Percentiles rank a stretch among this genome's conserved stretches.
phyloP scores from a whole-genome alignment of 257 asterid species.

The Nicotiana attenuata region DNA sequence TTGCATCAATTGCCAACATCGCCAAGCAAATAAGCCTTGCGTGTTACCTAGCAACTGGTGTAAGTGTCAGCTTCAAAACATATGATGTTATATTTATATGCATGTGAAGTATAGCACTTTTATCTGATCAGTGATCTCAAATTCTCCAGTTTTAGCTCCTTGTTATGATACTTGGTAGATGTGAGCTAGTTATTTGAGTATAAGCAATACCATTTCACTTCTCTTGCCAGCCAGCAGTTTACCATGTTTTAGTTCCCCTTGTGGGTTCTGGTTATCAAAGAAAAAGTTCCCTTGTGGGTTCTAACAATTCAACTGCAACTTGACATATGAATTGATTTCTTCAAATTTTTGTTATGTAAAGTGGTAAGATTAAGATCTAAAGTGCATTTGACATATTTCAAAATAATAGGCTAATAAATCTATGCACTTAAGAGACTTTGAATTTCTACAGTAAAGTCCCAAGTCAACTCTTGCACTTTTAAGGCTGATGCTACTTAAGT shows the following conservation, averaged over 20 bases:
- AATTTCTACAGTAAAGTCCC: neutral
- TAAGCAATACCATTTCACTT: neutral
- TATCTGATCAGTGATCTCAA: neutral
- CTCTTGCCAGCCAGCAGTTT: neutral
- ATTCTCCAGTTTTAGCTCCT: neutral
- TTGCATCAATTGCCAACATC: conserved; percentile 90
- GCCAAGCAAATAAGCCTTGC: conserved; percentile 95
- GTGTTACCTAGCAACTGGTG: conserved; percentile 85
- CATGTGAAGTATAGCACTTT: neutral
- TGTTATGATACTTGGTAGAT: neutral
- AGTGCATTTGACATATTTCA: neutral
- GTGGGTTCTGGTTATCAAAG: neutral
- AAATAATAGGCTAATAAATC: neutral
- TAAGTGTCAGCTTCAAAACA: conserved; percentile 37
- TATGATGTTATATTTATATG: neutral
- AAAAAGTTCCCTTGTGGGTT: neutral
- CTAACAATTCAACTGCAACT: neutral
- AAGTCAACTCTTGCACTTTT: neutral
- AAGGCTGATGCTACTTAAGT: neutral
- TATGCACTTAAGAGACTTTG: neutral
- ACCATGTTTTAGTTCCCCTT: neutral
- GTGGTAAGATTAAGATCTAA: neutral
- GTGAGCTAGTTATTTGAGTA: neutral
- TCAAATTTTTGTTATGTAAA: neutral
- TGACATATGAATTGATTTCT: neutral